Evolutionary conservation across 169 alveolate species (phyloP), one percentile per base, ranked within the genome.

Genomic region (Plasmodium sp.): DNA sequence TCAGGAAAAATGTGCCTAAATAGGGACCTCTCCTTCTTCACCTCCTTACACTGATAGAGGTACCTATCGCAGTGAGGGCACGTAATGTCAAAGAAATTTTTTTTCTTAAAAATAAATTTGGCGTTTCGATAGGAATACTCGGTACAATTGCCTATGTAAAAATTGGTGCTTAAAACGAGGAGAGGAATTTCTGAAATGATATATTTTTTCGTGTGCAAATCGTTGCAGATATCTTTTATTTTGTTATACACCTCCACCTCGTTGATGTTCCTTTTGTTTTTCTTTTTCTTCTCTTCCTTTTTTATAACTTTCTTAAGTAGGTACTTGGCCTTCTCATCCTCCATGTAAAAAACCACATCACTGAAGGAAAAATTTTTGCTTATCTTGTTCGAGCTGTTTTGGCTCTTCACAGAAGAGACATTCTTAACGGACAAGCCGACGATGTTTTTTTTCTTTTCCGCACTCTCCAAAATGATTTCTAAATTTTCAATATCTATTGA

Each of bases 41-140:
- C 67, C 27, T 85, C 79, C 56, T 85, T 85, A 39, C 93, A 85
- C 39, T 85, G 93, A 27, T 33, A 85, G 0, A 85, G 54, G 31
- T 85, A 85, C 67, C 45, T 85, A 85, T 85, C 86, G 48, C 93
- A 85, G 45, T 85, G 93, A 5, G 93, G 71, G 14, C 93, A 85
- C 9, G 81, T 75, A n/a, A 85, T 31, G 56, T 85, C 85, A 27
- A 85, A 85, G 48, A 54, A 51, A 6, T 33, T 75, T 6, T 85
- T 85, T 74, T 85, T 85, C 51, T 85, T 85, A 75, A 85, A 85
- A 85, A 71, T 48, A 51, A 45, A 85, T 33, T 85, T 85, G 0
- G 93, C 34, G 56, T 85, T 85, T 2, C 71, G 33, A n/a, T 75
- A 79, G 2, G 22, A 3, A 85, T 85, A 85, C 31, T 85, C 74